Percentiles rank a stretch among this genome's conserved stretches.
These are phyloP conservation scores for Penicillium chermesinum DNA, from an alignment of 495 filamentous ascomycete species.

Conservation along the genomic window DNA sequence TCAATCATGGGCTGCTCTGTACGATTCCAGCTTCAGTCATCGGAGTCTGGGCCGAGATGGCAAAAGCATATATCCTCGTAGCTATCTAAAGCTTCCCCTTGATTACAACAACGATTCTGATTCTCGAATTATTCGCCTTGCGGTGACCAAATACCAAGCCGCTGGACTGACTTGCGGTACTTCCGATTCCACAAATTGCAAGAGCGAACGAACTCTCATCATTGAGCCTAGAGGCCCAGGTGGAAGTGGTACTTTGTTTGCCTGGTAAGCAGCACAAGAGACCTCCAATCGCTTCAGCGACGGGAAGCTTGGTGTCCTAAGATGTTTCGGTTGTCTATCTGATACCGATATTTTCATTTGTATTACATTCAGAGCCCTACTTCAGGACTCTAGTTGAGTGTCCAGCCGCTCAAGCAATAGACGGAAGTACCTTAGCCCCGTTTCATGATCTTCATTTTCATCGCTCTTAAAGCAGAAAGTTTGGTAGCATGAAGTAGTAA, in stretches of 20 bases:
- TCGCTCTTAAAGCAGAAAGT: too few species aligned
- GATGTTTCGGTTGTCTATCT: too few species aligned
- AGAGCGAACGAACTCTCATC: constrained; percentile 17
- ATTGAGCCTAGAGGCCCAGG: constrained; percentile 17
- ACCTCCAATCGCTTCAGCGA: constrained; percentile 14
- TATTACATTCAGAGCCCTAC: too few species aligned
- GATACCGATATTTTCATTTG: too few species aligned
- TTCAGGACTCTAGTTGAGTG: too few species aligned
- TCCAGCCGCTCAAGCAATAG: too few species aligned
- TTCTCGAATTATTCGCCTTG: constrained; percentile 13
- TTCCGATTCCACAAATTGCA: neutral
- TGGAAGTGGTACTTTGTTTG: constrained; percentile 10
- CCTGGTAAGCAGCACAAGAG: constrained; percentile 13
- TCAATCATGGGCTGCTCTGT: constrained; percentile 15
- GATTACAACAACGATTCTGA: constrained; percentile 15
- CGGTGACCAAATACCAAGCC: constrained; percentile 17
- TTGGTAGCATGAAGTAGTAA: constrained; percentile 11
- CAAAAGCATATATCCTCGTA: constrained; percentile 15
- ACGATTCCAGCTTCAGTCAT: constrained; percentile 9
- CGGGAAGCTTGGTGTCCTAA: constrained; percentile 10
- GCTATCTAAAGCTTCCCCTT: constrained; percentile 15
- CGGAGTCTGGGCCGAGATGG: constrained; percentile 12
- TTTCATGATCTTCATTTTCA: too few species aligned
- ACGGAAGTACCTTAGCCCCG: too few species aligned
- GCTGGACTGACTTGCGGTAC: constrained; percentile 4